Evolutionary conservation across 495 filamentous ascomycete genomes (phyloP), one percentile per base, ranked within the genome.

Genomic region (Hypoxylon perforatum): DNA sequence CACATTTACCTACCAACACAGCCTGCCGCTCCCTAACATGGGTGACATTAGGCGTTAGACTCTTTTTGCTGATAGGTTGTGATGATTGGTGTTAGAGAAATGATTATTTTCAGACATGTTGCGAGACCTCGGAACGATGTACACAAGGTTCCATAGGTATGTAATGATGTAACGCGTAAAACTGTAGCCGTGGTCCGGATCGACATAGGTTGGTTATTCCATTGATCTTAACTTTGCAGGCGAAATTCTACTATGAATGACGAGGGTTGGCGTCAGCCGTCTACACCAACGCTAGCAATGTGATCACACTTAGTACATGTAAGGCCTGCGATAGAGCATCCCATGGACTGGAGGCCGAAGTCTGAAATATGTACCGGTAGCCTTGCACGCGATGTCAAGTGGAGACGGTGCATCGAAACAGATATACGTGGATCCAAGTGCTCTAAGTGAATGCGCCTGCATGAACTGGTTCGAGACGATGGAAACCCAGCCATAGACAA

Each of bases 381-480:
- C 60, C 54, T 42, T 46, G 45, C 44, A 46, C 33, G 52, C 60
- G 36, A 56, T 28, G 42, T 35, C n/a, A 42, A 49, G 58, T 23
- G 54, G 55, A 52, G 57, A 54, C 18, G 58, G 33, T 9, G 30
- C 35, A 41, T 33, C 45, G 30, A 63, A 36, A 63, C 33, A 55
- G 15, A 52, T 47, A 46, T 59, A 50, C 53, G 58, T 63, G 65
- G 28, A 57, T 44, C 23, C 21, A 58, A 18, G 58, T n/a, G 36
- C 28, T 1, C 12, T 18, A 14, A 28, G 46, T 50, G 30, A 61
- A 56, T 54, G 19, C 45, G 25, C 44, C 14, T 55, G 38, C 52
- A 53, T 62, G 57, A 57, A 53, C 58, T 58, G 58, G 53, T 68
- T 59, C 44, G 44, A 44, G 50, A 68, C 42, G 36, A 45, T 25